Evolutionary conservation across 306 rosid species (phyloP).

Genomic region (Citrullus mucosospermus): DNA sequence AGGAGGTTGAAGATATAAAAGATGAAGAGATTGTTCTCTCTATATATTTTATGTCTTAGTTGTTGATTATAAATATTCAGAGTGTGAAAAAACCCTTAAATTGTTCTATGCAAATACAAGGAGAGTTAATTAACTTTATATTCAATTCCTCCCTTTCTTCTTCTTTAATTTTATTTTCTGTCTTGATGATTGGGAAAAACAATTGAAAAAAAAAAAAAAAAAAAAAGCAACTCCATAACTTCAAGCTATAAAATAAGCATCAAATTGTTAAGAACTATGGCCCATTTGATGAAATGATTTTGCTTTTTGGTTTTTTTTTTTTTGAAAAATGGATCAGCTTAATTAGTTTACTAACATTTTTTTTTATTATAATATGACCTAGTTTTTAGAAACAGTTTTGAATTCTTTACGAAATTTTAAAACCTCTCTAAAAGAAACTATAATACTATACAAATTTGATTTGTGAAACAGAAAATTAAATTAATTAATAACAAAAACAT

Average conservation of each 20-base stretch:
- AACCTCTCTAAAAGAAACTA: not conserved
- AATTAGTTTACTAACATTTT: not conserved
- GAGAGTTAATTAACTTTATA: not conserved
- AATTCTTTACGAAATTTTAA: not conserved
- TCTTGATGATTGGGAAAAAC: not conserved
- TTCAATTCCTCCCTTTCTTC: not conserved
- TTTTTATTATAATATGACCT: not conserved
- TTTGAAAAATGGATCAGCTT: not conserved
- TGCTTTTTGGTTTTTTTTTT: not conserved
- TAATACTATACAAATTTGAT: not conserved
- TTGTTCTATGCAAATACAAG: not conserved
- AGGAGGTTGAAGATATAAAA: not conserved
- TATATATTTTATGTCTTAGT: conserved; percentile 1
- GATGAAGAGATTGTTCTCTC: not conserved
- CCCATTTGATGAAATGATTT: not conserved
- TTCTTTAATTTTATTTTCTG: not conserved
- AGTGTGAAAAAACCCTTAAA: not conserved
- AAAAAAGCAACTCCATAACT: not conserved
- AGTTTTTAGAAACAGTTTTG: not conserved
- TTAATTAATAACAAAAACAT: not conserved
- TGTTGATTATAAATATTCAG: not conserved
- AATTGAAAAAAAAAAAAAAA: not conserved
- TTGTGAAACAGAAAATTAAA: not conserved
- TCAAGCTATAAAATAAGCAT: not conserved
- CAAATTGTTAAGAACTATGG: not conserved